These are phyloP conservation scores for Diaporthe ampelina DNA, from an alignment of 2,329 filamentous ascomycete genomes.

Conservation along the genomic window DNA sequence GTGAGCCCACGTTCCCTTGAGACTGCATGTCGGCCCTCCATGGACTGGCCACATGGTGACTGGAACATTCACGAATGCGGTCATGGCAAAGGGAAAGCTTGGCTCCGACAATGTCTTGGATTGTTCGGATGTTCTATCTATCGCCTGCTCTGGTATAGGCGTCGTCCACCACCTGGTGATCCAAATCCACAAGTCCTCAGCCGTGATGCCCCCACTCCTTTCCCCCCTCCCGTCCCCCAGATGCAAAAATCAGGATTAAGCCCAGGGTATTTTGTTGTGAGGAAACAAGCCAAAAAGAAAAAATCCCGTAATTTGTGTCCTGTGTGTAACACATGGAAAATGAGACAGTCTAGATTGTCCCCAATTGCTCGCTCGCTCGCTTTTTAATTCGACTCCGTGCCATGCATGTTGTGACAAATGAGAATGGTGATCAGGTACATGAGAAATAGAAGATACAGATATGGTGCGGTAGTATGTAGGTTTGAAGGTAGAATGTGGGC, in stretches of 20 bases:
- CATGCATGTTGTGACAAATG: constrained; percentile 31
- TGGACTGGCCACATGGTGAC: background rate
- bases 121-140: constrained; percentile 21
- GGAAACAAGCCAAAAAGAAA: background rate
- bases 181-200: background rate
- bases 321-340: constrained; percentile 6
- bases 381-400: constrained; percentile 31
- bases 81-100: background rate
- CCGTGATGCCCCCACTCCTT: too few species aligned
- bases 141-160: background rate
- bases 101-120: constrained; percentile 10
- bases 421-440: constrained; percentile 9
- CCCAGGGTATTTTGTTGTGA: constrained; percentile 21
- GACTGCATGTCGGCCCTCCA: background rate
- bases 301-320: background rate
- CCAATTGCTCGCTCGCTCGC: constrained; percentile 28
- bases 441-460: background rate
- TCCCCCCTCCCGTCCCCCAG: background rate
- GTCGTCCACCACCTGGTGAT: background rate
- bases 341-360: constrained; percentile 23
- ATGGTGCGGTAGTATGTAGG: background rate
- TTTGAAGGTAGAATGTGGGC: background rate
- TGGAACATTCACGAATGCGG: background rate
- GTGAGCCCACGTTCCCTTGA: background rate
- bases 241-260: constrained; percentile 1